These are phyloP conservation scores for Acacia melanoxylon DNA, from an alignment of 306 rosid genomes.

Conservation along the genomic window DNA sequence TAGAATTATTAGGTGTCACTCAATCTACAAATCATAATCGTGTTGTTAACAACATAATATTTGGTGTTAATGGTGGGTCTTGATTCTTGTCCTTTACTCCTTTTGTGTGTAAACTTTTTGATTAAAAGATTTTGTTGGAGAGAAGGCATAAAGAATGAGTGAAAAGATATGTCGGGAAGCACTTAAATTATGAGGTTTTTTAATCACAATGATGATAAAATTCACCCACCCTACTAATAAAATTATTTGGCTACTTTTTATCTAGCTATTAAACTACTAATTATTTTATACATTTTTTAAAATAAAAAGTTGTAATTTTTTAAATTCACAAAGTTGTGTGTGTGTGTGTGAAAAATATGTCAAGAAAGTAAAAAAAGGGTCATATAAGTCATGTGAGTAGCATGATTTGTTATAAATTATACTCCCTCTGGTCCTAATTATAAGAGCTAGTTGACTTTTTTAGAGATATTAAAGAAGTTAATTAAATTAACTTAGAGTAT, in stretches of 20 bases:
- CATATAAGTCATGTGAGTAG: too few species aligned
- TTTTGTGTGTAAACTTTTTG: not conserved
- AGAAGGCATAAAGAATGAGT: not conserved
- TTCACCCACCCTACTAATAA: constrained; percentile 1
- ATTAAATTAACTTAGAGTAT: too few species aligned
- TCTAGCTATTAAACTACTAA: not conserved
- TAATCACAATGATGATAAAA: not conserved
- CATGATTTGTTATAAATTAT: too few species aligned
- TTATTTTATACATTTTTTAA: too few species aligned
- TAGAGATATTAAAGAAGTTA: too few species aligned
- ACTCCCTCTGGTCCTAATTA: too few species aligned
- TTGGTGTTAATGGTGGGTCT: not conserved
- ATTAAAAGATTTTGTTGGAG: not conserved
- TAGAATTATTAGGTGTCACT: not conserved
- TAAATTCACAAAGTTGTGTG: not conserved
- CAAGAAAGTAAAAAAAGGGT: too few species aligned
- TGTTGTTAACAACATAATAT: not conserved
- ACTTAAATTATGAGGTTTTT: not conserved
- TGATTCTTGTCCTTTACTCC: not conserved
- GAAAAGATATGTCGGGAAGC: not conserved
- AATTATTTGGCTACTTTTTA: not conserved
- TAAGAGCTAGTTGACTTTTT: too few species aligned
- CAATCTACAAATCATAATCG: not conserved
- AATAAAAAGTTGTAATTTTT: too few species aligned
- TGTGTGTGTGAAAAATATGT: too few species aligned